These are phyloP conservation scores for Pichia gijzeniarum DNA, from an alignment of 805 yeast genomes.

Conservation along the genomic window DNA sequence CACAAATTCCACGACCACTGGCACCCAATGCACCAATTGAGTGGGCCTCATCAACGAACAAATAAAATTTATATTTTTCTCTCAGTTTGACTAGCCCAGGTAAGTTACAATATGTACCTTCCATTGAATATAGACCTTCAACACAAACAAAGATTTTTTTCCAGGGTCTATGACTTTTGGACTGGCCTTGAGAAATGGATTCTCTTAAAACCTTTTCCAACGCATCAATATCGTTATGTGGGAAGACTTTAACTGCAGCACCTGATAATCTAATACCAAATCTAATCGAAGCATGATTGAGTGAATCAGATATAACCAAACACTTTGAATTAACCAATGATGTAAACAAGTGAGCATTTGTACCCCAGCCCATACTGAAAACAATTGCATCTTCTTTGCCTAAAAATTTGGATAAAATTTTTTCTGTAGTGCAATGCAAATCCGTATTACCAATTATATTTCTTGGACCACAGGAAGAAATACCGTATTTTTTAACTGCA, in stretches of 20 bases:
- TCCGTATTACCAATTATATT: constrained; percentile 68
- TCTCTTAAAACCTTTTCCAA: constrained; percentile 75
- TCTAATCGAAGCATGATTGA: constrained; percentile 93
- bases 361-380: constrained; percentile 93
- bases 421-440: constrained; percentile 69
- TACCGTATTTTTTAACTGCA: constrained; percentile 62
- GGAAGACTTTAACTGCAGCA: constrained; percentile 85
- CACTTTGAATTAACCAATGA: constrained; percentile 82
- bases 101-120: constrained; percentile 81
- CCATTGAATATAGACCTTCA: constrained; percentile 91
- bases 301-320: constrained; percentile 85
- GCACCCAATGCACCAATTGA: constrained; percentile 99
- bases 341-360: constrained; percentile 83
- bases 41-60: constrained; percentile 96
- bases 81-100: constrained; percentile 69
- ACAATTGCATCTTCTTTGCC: constrained; percentile 86
- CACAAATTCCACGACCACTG: constrained; percentile 90
- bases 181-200: constrained; percentile 89
- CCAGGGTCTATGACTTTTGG: constrained; percentile 96
- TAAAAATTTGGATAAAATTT: constrained; percentile 71
- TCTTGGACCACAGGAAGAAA: constrained; percentile 75
- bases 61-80: constrained; percentile 78
- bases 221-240: constrained; percentile 82
- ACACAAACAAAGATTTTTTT: constrained; percentile 76
- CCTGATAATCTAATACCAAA: constrained; percentile 92